Percentiles rank a stretch among this genome's conserved stretches.
phyloP scores from a whole-genome alignment of 805 yeast genomes.

The Candida cerambycidarum region DNA sequence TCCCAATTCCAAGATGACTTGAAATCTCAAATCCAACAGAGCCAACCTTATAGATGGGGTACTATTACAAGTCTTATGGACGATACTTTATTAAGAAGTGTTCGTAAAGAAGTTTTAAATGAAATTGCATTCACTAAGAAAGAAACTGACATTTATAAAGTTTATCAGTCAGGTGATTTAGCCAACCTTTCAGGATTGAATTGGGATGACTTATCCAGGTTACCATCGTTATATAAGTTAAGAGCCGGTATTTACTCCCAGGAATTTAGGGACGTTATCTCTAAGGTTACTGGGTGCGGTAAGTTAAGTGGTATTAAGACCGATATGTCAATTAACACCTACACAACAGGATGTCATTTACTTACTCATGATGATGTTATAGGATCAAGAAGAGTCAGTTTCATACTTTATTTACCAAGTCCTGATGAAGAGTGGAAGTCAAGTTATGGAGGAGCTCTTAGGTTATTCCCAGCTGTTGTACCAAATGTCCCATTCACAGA shows the following conservation, averaged over 20 bases:
- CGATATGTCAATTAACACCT: conserved; percentile 89
- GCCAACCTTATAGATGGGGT: conserved; percentile 91
- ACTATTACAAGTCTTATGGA: conserved; percentile 70
- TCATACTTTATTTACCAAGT: conserved; percentile 88
- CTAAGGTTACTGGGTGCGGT: conserved; percentile 82
- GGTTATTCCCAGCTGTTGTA: conserved; percentile 81
- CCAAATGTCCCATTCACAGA: conserved; percentile 91
- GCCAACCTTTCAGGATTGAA: conserved; percentile 88
- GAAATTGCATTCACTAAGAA: conserved; percentile 90
- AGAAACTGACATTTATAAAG: conserved; percentile 96
- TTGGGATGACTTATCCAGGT: conserved; percentile 65
- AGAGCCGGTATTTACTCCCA: conserved; percentile 87
- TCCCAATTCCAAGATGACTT: conserved; percentile 39
- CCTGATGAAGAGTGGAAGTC: conserved; percentile 89
- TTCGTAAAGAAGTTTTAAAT: conserved; percentile 77
- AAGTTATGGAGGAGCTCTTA: conserved; percentile 88
- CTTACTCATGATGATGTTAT: conserved; percentile 97
- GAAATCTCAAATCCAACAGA: conserved; percentile 44
- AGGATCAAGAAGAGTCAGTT: conserved; percentile 90
- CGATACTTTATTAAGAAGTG: conserved; percentile 73
- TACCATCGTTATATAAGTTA: conserved; percentile 74
- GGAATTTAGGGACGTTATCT: conserved; percentile 75
- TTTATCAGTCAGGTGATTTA: conserved; percentile 84
- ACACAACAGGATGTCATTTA: conserved; percentile 89
- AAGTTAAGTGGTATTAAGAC: conserved; percentile 86